Conservation (phyloP, 768 basidiomycete genomes). For the Artomyces pyxidatus region DNA sequence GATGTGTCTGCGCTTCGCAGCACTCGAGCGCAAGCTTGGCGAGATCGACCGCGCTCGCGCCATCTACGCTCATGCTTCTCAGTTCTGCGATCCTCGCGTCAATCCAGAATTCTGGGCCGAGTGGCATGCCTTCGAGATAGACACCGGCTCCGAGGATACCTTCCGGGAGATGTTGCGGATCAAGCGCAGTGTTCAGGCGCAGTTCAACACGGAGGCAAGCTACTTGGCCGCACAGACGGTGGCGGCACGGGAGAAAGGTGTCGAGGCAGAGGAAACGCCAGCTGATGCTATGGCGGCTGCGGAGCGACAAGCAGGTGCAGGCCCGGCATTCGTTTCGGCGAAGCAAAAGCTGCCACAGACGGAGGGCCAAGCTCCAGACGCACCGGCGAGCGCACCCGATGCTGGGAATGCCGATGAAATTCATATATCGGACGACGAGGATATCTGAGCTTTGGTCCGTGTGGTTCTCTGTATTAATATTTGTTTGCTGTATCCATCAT, state of each 20-base stretch:
- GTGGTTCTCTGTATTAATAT: too few species aligned
- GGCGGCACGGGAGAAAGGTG: slow-evolving; percentile 45
- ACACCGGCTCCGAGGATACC: slow-evolving; percentile 97
- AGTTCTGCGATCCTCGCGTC: slow-evolving; percentile 95
- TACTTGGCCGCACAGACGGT: slow-evolving; percentile 89
- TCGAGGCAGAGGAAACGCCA: slow-evolving; percentile 30
- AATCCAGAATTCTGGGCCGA: slow-evolving; percentile 92
- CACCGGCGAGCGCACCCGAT: slow-evolving; percentile 25
- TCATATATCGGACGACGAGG: slow-evolving; percentile 81
- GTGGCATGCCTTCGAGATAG: slow-evolving; percentile 97
- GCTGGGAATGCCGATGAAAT: slow-evolving; percentile 73
- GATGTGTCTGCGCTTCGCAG: slow-evolving; percentile 96
- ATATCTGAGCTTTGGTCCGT: slow-evolving; percentile 37
- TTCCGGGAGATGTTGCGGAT: slow-evolving; percentile 94
- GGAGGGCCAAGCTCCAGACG: slow-evolving; percentile 27
- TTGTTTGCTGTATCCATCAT: too few species aligned
- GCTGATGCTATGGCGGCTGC: slow-evolving; percentile 85
- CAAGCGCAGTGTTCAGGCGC: slow-evolving; percentile 96
- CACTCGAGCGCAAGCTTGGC: slow-evolving; percentile 93
- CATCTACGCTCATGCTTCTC: slow-evolving; percentile 94
- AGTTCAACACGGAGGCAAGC: slow-evolving; percentile 95
- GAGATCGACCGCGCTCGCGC: slow-evolving; percentile 97
- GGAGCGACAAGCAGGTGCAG: slow-evolving; percentile 53
- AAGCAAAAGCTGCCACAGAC: slow-evolving; percentile 38
- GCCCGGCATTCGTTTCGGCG: slow-evolving; percentile 74